These are phyloP conservation scores for Gleditsia sinensis DNA, from an alignment of 306 rosid species.

Conservation along the genomic window DNA sequence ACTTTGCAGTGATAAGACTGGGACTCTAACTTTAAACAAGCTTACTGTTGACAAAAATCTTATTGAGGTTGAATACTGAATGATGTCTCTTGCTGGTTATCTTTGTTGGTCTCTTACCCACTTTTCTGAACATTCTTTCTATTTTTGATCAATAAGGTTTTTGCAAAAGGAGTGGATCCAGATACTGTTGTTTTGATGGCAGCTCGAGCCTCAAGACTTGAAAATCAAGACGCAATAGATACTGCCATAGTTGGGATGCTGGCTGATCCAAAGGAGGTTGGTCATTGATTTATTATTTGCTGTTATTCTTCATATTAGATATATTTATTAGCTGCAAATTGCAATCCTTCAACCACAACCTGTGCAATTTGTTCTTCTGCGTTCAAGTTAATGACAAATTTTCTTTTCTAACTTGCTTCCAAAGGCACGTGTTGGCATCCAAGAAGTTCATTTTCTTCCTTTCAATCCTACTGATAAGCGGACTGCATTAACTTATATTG, in stretches of 20 bases:
- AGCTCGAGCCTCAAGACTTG: constrained; percentile 91
- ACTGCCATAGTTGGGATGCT: constrained; percentile 93
- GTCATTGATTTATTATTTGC: constrained; percentile 23
- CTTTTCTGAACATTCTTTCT: constrained; percentile 25
- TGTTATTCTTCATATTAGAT: not conserved
- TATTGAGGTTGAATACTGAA: constrained; percentile 66
- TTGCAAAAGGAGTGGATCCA: constrained; percentile 88
- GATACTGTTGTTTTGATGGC: constrained; percentile 97
- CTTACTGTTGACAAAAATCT: constrained; percentile 91
- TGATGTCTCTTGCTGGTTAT: constrained; percentile 28
- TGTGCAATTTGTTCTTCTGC: not conserved
- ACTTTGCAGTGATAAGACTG: constrained; percentile 98
- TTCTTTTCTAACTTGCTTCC: constrained; percentile 22
- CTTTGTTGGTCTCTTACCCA: not conserved
- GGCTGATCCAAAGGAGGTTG: constrained; percentile 98
- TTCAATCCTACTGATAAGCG: constrained; percentile 98
- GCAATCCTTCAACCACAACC: not conserved
- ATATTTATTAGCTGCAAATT: constrained; percentile 27
- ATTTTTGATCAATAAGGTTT: constrained; percentile 59
- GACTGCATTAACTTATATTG: constrained; percentile 92
- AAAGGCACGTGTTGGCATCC: constrained; percentile 95
- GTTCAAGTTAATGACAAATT: constrained; percentile 7
- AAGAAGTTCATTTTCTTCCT: constrained; percentile 96
- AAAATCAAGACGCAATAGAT: constrained; percentile 98
- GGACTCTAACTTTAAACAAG: constrained; percentile 91